These are phyloP conservation scores for Orbilia quercus DNA, from an alignment of 2,329 filamentous ascomycete species.

Conservation along the genomic window DNA sequence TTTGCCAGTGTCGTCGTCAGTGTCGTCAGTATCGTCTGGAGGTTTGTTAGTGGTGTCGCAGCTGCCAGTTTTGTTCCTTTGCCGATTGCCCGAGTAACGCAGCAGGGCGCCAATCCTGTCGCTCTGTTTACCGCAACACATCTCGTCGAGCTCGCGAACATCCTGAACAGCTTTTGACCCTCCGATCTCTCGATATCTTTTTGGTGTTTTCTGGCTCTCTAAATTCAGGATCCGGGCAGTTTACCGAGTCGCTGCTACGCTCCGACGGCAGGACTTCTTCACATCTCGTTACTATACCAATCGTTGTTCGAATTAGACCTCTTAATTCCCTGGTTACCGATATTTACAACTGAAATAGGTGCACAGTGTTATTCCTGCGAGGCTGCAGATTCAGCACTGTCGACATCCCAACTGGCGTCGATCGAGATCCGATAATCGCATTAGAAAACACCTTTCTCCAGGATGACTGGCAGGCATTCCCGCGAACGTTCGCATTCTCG, in stretches of 20 bases:
- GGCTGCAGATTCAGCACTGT: too few species aligned
- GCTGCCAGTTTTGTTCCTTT: too few species aligned
- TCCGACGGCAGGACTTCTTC: not conserved
- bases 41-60: not conserved
- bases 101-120: not conserved
- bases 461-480: constrained; percentile 34
- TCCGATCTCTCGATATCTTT: not conserved
- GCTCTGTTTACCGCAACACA: constrained; percentile 54
- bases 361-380: too few species aligned
- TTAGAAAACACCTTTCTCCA: not conserved
- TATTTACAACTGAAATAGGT: too few species aligned
- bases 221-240: not conserved
- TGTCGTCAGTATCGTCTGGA: not conserved
- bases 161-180: constrained; percentile 2
- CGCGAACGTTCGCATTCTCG: constrained; percentile 16
- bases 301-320: constrained; percentile 1
- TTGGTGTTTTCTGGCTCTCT: too few species aligned
- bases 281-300: not conserved
- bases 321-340: too few species aligned
- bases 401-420: too few species aligned
- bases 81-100: constrained; percentile 54
- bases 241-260: not conserved
- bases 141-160: constrained; percentile 3
- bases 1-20: not conserved
- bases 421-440: not conserved